Percentiles rank a stretch among this genome's conserved stretches.
Evolutionary conservation across 2,329 filamentous ascomycete species (phyloP).

Genomic region (Teratosphaeria zuluensis): DNA sequence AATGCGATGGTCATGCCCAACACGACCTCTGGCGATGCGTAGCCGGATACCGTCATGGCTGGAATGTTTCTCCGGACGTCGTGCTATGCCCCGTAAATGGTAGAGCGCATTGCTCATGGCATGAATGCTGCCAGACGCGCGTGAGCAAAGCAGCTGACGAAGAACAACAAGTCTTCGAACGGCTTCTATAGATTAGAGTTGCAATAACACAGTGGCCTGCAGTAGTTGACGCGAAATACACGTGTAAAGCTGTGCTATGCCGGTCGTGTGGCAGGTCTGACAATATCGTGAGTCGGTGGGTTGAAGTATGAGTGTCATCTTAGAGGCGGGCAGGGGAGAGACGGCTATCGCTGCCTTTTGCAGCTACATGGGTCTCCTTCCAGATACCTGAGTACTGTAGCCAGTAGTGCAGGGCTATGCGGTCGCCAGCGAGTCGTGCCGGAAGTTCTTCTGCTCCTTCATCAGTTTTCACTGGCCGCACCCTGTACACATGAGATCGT

Average conservation of each 20-base stretch:
- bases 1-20: constrained; percentile 11
- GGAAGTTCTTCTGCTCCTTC: background rate
- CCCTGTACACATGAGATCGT: background rate
- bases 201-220: background rate
- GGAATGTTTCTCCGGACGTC: background rate
- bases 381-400: background rate
- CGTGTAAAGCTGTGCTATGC: background rate
- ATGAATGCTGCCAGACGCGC: background rate
- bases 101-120: background rate
- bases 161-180: background rate
- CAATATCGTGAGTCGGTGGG: background rate
- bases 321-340: background rate
- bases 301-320: background rate
- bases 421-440: background rate
- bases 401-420: background rate
- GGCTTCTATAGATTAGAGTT: background rate
- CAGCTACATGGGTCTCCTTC: background rate
- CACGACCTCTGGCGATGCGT: constrained; percentile 12
- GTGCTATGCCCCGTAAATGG: background rate
- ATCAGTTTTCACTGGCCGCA: background rate
- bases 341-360: background rate
- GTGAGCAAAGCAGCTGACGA: no score
- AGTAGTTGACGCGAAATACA: background rate
- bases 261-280: background rate
- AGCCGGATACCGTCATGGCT: constrained; percentile 8